phyloP scores from a whole-genome alignment of 345 rosid genomes.

The Eucalyptus sp. region DNA sequence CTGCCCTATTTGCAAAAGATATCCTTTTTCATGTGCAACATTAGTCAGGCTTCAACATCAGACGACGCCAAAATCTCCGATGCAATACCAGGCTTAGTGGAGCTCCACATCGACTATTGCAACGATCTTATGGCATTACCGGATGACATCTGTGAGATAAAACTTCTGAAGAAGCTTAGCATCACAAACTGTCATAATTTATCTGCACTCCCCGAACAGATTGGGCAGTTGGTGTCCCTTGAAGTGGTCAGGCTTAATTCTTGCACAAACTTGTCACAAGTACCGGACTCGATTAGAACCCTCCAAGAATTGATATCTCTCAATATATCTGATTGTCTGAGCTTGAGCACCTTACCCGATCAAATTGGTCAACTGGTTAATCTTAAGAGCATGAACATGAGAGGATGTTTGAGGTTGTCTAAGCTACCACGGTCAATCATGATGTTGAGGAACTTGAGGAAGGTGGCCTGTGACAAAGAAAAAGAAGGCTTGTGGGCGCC shows the following conservation, averaged over 20 bases:
- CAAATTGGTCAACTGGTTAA: slow-evolving; percentile 25
- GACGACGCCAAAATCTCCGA: background rate
- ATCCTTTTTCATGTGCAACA: slow-evolving; percentile 33
- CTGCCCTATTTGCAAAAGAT: slow-evolving; percentile 21
- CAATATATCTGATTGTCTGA: slow-evolving; percentile 34
- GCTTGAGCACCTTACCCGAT: slow-evolving; percentile 20
- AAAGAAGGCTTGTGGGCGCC: slow-evolving; percentile 19
- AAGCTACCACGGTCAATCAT: slow-evolving; percentile 19
- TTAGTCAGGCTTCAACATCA: slow-evolving; percentile 9
- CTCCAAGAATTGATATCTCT: slow-evolving; percentile 16
- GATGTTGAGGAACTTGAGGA: slow-evolving; percentile 14
- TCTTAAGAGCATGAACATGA: slow-evolving; percentile 33
- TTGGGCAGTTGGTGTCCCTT: slow-evolving; percentile 23
- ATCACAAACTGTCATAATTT: slow-evolving; percentile 49
- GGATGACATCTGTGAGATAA: slow-evolving; percentile 3
- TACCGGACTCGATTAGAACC: slow-evolving; percentile 24
- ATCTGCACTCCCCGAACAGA: slow-evolving; percentile 15
- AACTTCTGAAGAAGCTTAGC: slow-evolving; percentile 24
- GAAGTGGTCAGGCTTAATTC: slow-evolving; percentile 27
- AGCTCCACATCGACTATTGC: slow-evolving; percentile 39
- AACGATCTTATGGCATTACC: slow-evolving; percentile 31
- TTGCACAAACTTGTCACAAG: slow-evolving; percentile 21
- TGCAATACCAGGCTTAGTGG: slow-evolving; percentile 27
- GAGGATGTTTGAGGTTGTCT: background rate
- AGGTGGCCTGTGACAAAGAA: slow-evolving; percentile 44